Percentiles rank a stretch among this genome's conserved stretches.
phyloP scores from a whole-genome alignment of 2,329 filamentous ascomycete species.

The Coniochaeta sp. region DNA sequence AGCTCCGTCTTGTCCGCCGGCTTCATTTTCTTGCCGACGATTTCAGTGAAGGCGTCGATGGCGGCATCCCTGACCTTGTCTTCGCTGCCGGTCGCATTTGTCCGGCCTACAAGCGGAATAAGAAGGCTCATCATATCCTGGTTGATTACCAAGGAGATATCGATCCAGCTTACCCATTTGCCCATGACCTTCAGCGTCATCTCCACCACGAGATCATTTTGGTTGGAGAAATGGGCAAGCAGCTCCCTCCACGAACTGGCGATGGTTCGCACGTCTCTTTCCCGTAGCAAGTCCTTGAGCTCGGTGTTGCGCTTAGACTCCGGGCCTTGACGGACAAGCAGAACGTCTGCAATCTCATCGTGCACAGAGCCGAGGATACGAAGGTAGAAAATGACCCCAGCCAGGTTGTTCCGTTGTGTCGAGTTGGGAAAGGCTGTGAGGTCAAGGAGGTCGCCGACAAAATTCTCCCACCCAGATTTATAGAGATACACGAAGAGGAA shows the following conservation, averaged over 20 bases:
- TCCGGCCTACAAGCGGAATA: slow-evolving; percentile 78
- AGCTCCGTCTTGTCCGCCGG: slow-evolving; percentile 87
- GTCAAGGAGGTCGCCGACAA: slow-evolving; percentile 82
- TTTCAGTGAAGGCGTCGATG: slow-evolving; percentile 91
- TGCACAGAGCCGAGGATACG: slow-evolving; percentile 84
- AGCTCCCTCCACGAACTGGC: slow-evolving; percentile 89
- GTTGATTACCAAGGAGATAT: slow-evolving; percentile 89
- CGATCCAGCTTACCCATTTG: slow-evolving; percentile 98
- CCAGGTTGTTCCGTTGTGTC: slow-evolving; percentile 57
- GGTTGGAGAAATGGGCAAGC: slow-evolving; percentile 65
- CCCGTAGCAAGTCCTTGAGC: slow-evolving; percentile 83
- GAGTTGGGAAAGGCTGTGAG: slow-evolving; percentile 60
- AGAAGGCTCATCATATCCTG: slow-evolving; percentile 78
- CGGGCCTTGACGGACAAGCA: slow-evolving; percentile 68
- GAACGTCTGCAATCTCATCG: slow-evolving; percentile 92
- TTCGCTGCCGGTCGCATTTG: slow-evolving; percentile 51
- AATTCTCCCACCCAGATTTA: slow-evolving; percentile 75
- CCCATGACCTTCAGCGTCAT: slow-evolving; percentile 87
- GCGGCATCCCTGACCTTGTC: slow-evolving; percentile 85
- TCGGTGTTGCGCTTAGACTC: slow-evolving; percentile 82
- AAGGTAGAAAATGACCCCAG: slow-evolving; percentile 79
- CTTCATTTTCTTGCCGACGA: slow-evolving; percentile 97
- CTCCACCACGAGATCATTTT: slow-evolving; percentile 68
- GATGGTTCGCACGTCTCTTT: slow-evolving; percentile 82
- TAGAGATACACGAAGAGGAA: slow-evolving; percentile 89